Evolutionary conservation across 2,329 filamentous ascomycete species (phyloP), one percentile per base, ranked within the genome.

Genomic region (Trichophyton mentagrophytes): DNA sequence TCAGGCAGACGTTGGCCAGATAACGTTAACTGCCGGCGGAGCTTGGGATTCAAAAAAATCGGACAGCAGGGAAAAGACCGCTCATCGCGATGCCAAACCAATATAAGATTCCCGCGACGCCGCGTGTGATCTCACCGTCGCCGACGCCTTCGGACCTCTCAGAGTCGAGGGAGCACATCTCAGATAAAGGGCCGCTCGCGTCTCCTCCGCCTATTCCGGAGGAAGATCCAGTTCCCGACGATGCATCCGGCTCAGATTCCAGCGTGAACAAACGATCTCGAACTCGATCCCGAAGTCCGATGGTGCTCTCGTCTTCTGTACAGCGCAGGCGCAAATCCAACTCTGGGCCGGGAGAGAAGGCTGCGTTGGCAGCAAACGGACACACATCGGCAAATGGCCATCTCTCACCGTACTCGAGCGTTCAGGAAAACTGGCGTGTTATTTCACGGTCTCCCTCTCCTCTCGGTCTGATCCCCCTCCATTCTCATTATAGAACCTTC

Each of bases 391-490:
- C 77, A n/a, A 88, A 89, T 67, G 86, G 86, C 20, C 85, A 89
- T 67, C 78, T 92, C 58, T 86, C 85, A 20, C 87, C 87, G 2
- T 78, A 82, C 30, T 61, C 69, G 4, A 81, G 80, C n/a, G 67
- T 77, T 3, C 68, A 75, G 56, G 85, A 86, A 64, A 88, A 87
- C 77, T 95, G 90, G 89, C 84, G 88, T 63, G 89, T 92, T 70
- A 83, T 96, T 71, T 96, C 90, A 68, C 84, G 93, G 64, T 95
- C 90, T 67, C 93, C 93, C 2, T 95, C 89, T 68, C 93, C 93
- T 8, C 81, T 97, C 3, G 93, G 93, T 7, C 80, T 97, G 57
- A 99, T 99, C 63, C 93, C 93, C 1, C 92, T 99, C 68, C 93
- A 99, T 73, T 82, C 89, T 63, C 87, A 93, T 71, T 99, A 93